Conservation (phyloP, 2,329 filamentous ascomycete species). For the Colletotrichum gigasporum region DNA sequence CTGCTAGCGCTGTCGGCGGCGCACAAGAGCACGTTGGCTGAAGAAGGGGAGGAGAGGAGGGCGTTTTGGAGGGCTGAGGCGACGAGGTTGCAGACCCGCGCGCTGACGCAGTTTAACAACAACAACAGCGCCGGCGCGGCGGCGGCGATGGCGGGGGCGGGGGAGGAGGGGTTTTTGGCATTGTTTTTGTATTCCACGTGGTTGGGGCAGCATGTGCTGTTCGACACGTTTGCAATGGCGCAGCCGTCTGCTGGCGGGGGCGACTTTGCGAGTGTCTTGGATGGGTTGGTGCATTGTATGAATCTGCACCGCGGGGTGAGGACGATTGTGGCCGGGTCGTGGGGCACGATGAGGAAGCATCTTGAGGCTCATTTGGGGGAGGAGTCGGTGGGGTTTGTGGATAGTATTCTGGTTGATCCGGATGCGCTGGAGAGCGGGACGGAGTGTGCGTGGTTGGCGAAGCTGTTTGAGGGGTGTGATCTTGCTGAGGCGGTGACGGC, state of each 20-base stretch:
- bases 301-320: conserved; percentile 53
- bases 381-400: neutral
- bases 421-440: neutral
- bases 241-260: no score
- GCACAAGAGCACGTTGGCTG: conserved; percentile 46
- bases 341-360: neutral
- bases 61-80: conserved; percentile 47
- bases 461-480: conserved; percentile 31
- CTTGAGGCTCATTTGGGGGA: neutral
- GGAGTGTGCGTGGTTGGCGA: conserved; percentile 39
- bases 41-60: conserved; percentile 33
- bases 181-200: conserved; percentile 55
- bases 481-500: conserved; percentile 32
- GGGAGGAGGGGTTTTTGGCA: no score
- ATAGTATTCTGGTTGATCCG: neutral
- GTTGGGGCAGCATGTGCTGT: conserved; percentile 57
- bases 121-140: no score
- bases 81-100: conserved; percentile 55
- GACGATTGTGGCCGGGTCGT: conserved; percentile 40
- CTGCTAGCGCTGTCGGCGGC: conserved; percentile 55
- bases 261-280: conserved; percentile 41
- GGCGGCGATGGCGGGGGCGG: no score
- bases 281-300: conserved; percentile 51
- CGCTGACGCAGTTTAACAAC: conserved; percentile 50
- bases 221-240: conserved; percentile 43